Evolutionary conservation across 495 filamentous ascomycete genomes (phyloP).

Genomic region (Geoglossum glabrum): DNA sequence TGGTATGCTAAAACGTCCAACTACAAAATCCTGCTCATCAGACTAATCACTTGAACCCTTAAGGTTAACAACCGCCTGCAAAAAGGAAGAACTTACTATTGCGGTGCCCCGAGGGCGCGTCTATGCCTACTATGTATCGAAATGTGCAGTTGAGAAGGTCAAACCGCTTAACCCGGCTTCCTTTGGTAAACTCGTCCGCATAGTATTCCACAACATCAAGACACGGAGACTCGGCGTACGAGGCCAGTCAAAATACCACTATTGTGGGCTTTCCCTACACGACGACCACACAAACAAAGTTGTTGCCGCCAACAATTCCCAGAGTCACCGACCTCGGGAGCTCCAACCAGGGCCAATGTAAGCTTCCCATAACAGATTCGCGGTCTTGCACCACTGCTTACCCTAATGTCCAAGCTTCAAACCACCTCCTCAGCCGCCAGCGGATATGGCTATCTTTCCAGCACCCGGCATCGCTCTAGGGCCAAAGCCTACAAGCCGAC

Average conservation of each 20-base stretch:
- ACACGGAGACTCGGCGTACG: slow-evolving; percentile 80
- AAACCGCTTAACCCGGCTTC: slow-evolving; percentile 88
- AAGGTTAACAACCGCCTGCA: slow-evolving; percentile 4
- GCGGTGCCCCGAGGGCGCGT: slow-evolving; percentile 84
- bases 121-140: slow-evolving; percentile 77
- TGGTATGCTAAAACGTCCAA: slow-evolving; percentile 38
- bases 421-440: slow-evolving; percentile 17
- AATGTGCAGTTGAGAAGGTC: slow-evolving; percentile 80
- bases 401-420: not conserved
- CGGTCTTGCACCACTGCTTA: not conserved
- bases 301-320: not conserved
- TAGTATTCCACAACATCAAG: slow-evolving; percentile 86
- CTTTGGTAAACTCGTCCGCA: slow-evolving; percentile 90
- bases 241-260: slow-evolving; percentile 97
- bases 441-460: slow-evolving; percentile 51
- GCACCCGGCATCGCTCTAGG: slow-evolving; percentile 28
- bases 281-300: slow-evolving; percentile 26
- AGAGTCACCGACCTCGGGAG: not conserved
- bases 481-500: slow-evolving; percentile 5
- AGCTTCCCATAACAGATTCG: slow-evolving; percentile 3
- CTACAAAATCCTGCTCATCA: not conserved
- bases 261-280: slow-evolving; percentile 63
- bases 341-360: slow-evolving; percentile 14
- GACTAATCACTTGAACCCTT: slow-evolving; percentile 8
- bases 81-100: not conserved